Percentiles rank a stretch among this genome's conserved stretches.
phyloP scores from a whole-genome alignment of 805 yeast genomes.

The Priceomyces castillae region DNA sequence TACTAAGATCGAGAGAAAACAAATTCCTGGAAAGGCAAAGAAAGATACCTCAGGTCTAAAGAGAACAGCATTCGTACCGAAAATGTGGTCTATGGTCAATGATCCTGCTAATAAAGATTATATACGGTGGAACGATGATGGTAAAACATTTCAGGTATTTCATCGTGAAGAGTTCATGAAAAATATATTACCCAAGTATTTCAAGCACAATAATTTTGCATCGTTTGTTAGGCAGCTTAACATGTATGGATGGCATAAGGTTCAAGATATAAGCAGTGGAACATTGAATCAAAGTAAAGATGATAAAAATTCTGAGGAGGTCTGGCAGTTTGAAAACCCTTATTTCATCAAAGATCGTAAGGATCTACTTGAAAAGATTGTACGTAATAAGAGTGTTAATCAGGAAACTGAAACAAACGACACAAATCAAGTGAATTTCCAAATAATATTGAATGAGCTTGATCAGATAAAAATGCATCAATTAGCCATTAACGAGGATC shows the following conservation, averaged over 20 bases:
- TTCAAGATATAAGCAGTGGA: slow-evolving; percentile 86
- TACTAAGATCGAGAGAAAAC: not conserved
- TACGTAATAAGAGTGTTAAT: slow-evolving; percentile 58
- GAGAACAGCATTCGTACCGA: slow-evolving; percentile 88
- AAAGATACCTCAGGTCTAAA: slow-evolving; percentile 43
- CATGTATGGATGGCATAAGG: slow-evolving; percentile 99
- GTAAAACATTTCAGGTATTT: slow-evolving; percentile 77
- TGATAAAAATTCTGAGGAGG: slow-evolving; percentile 62
- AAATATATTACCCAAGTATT: slow-evolving; percentile 80
- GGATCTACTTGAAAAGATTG: slow-evolving; percentile 80
- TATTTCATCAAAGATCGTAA: slow-evolving; percentile 74
- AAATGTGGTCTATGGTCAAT: slow-evolving; percentile 94
- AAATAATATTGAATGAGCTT: slow-evolving; percentile 62
- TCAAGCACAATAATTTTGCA: slow-evolving; percentile 93
- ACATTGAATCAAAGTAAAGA: slow-evolving; percentile 42
- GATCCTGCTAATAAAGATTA: slow-evolving; percentile 66
- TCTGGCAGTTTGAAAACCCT: slow-evolving; percentile 86
- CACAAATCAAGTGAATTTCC: slow-evolving; percentile 41
- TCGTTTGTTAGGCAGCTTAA: slow-evolving; percentile 92
- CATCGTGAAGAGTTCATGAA: slow-evolving; percentile 86
- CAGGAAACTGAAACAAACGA: slow-evolving; percentile 21
- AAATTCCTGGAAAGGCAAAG: slow-evolving; percentile 19
- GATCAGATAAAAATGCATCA: slow-evolving; percentile 78
- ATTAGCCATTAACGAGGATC: slow-evolving; percentile 75
- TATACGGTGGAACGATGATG: slow-evolving; percentile 84